Base-by-base conservation (phyloP, 352 stramenopile species). In the Phytophthora uliginosa region DNA sequence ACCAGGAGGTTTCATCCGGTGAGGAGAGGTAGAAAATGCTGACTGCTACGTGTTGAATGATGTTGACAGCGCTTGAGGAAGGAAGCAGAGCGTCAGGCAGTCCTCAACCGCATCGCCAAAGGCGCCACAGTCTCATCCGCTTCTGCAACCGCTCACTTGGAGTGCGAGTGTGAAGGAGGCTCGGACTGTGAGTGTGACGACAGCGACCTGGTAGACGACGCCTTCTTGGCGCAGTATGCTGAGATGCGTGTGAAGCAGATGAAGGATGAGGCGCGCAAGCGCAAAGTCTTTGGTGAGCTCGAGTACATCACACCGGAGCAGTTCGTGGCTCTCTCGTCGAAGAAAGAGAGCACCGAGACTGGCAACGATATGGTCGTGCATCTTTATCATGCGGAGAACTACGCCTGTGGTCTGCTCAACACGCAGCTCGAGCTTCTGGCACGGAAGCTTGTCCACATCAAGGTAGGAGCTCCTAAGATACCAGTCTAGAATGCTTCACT, bases 321-420 rank as follows among this genome's bases (percentile, higher is more conserved):
- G 33, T 96, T 93, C 55, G 79, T 96, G 50, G 55, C 80, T 26
- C 63, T 93, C 45, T 76, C 63, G 2, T 74, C 67, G 7, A 69
- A 53, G 50, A 26, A 48, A n/a, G 51, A 38, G 38, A 42, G 26
- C 24, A 71, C 55, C 9, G 56, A 63, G 17, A 31, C 65, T 24
- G 50, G 76, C 45, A 52, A 66, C 38, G 63, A 69, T 15, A 72
- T 81, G 60, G 52, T 93, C 22, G 77, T 95, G 33, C 88, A 95
- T 54, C 74, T 95, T 6, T 94, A 87, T 50, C 77, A 93, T 42
- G 66, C 80, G 0, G 86, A 93, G 26, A 96, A 85, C 74, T 92
- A 95, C 58, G 71, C 84, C n/a, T 96, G 89, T 34, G 54, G 66
- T 1, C 69, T 95, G 28, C 66, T 96, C 18, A 96, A 96, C 60